Conservation (phyloP, 257 asterid species). For the Solanum bulbocastanum region DNA sequence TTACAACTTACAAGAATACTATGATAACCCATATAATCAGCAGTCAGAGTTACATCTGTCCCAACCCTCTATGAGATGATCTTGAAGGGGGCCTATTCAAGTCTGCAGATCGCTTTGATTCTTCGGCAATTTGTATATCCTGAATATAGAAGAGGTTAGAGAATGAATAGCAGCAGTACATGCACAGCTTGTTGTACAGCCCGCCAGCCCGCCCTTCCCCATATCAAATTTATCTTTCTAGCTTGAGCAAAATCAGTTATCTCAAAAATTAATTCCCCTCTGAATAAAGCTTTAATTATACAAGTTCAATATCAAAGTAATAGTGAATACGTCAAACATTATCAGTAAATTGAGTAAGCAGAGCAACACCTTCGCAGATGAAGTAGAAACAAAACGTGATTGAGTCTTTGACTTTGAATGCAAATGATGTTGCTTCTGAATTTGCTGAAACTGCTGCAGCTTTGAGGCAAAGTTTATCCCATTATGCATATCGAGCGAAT, state of each 20-base stretch:
- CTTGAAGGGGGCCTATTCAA: constrained; percentile 47
- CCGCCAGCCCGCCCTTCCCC: background rate
- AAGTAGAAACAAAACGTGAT: constrained; percentile 33
- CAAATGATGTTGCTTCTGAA: constrained; percentile 69
- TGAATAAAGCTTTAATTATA: background rate
- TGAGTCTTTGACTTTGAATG: constrained; percentile 42
- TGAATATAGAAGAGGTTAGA: constrained; percentile 12
- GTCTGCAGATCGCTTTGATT: constrained; percentile 41
- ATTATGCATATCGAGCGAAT: constrained; percentile 23
- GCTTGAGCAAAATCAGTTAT: background rate
- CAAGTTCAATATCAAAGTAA: background rate
- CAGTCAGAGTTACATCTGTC: constrained; percentile 51
- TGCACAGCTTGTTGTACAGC: background rate
- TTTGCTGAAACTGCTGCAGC: constrained; percentile 64
- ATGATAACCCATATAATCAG: constrained; percentile 19
- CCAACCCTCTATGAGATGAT: constrained; percentile 53
- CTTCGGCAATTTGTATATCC: constrained; percentile 65
- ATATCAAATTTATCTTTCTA: background rate
- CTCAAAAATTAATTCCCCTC: background rate
- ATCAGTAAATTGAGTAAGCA: background rate
- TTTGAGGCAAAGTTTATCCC: constrained; percentile 60
- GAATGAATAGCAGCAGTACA: background rate
- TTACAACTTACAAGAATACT: constrained; percentile 37
- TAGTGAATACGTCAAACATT: background rate
- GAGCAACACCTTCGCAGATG: constrained; percentile 53